Base-by-base conservation (phyloP, 768 basidiomycete genomes). In the Crucibulum laeve region DNA sequence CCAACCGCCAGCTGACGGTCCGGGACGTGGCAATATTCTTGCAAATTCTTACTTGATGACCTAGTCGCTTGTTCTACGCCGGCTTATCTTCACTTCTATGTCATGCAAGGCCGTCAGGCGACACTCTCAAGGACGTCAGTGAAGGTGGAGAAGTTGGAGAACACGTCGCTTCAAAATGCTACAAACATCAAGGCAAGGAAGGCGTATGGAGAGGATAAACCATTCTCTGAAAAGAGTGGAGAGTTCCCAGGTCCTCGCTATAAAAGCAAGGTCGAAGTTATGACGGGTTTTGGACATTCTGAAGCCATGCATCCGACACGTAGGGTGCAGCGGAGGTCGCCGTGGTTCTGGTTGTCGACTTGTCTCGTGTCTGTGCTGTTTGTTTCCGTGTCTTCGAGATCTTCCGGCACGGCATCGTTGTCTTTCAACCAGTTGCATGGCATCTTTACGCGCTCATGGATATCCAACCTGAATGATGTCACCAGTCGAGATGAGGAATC, bases 331-430 rank as follows among this genome's bases (percentile, higher is more conserved):
- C 54, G 53, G 41, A 61, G 47, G 48, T 51, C 54, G 13, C 42
- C 50, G 26, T 55, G 56, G 54, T 56, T 67, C 49, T 59, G 63
- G 53, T 21, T 57, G 32, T 38, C 54, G 25, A 55, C 58, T 13
- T 58, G 59, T 47, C 42, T 61, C 26, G 51, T 54, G 3, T 59
- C 55, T 25, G 38, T 51, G 1, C 48, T 55, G 7, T 53, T 66
- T 14, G 53, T 61, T 30, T 52, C 60, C 17, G 48, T 54, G 18
- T 54, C 57, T 2, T 48, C 56, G 6, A 51, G 46, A 26, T 24
- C 45, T 22, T 46, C 46, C 35, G 4, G 40, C 37, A 1, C 50
- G 43, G 6, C 46, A 42, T 18, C 34, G 43, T 23, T 48, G 34
- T 48, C 46, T 45, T 32, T 51, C 6, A 44, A 42, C 19, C 45